A percentile compares a stretch with the other conserved stretches of the same genome.
These are phyloP conservation scores for Talaromyces thailandensis DNA, from an alignment of 495 filamentous ascomycete genomes.

Conservation along the genomic window DNA sequence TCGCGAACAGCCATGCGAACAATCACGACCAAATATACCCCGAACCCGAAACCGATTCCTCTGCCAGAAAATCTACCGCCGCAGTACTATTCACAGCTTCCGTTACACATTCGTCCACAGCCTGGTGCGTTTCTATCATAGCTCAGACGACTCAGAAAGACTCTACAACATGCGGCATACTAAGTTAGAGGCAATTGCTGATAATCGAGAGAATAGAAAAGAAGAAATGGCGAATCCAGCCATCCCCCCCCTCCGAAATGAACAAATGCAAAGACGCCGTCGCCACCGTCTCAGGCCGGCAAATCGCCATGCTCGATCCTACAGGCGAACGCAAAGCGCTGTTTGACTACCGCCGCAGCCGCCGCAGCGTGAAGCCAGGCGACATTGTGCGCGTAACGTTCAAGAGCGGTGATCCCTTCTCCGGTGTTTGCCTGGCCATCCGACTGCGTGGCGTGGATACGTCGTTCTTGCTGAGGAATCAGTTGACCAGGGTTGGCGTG, in stretches of 20 bases:
- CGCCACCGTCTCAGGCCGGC: conserved; percentile 47
- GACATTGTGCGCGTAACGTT: conserved; percentile 87
- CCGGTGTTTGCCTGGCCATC: conserved; percentile 79
- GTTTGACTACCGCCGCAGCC: conserved; percentile 63
- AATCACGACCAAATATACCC: conserved; percentile 30
- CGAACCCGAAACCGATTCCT: conserved; percentile 25
- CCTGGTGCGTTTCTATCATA: conserved; percentile 15
- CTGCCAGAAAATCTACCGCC: conserved; percentile 32
- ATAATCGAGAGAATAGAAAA: not conserved
- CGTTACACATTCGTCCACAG: conserved; percentile 25
- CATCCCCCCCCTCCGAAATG: conserved; percentile 38
- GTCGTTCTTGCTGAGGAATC: conserved; percentile 71
- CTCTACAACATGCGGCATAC: too few relatives aligned
- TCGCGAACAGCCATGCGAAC: not conserved
- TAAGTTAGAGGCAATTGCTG: too few relatives aligned
- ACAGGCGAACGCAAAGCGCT: conserved; percentile 71
- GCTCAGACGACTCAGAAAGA: not conserved
- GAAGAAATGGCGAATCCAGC: conserved; percentile 24
- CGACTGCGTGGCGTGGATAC: conserved; percentile 79
- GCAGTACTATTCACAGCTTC: conserved; percentile 34
- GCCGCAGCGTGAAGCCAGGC: conserved; percentile 64
- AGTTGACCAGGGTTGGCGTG: conserved; percentile 75
- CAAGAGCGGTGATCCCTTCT: conserved; percentile 79
- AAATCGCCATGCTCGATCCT: conserved; percentile 70
- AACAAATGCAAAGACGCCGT: conserved; percentile 51